Evolutionary conservation across 2,329 filamentous ascomycete genomes (phyloP).

Genomic region (Botrytis porri): DNA sequence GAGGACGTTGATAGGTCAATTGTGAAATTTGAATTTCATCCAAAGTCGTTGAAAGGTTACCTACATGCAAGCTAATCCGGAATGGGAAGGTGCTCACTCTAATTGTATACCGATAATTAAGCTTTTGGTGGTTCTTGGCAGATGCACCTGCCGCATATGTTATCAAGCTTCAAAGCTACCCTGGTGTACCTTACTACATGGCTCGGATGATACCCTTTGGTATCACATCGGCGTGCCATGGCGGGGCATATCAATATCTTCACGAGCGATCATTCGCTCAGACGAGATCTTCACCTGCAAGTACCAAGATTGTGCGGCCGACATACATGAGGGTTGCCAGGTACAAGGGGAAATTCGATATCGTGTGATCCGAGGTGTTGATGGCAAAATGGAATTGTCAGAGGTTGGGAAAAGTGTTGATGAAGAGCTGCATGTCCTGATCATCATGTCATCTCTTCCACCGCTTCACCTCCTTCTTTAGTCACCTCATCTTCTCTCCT

Average conservation of each 20-base stretch:
- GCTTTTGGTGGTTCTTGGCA: background rate
- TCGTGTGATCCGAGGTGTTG: background rate
- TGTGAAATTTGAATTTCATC: background rate
- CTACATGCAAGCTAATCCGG: background rate
- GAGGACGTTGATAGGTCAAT: background rate
- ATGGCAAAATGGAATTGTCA: background rate
- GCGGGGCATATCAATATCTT: background rate
- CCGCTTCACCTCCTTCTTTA: background rate
- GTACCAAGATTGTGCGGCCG: background rate
- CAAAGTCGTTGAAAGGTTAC: background rate
- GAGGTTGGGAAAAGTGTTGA: background rate
- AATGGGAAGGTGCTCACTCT: background rate
- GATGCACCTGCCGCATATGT: constrained; percentile 4
- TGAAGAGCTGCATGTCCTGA: background rate
- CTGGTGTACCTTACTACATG: background rate
- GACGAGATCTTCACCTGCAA: background rate
- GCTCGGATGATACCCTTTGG: background rate
- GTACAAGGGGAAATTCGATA: background rate
- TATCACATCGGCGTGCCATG: background rate
- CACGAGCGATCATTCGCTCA: background rate
- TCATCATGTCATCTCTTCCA: background rate
- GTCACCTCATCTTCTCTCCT: background rate
- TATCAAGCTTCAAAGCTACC: background rate
- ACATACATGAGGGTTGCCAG: background rate
- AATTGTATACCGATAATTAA: background rate